Conservation (phyloP, 1,139 yeast species). For the Suhomyces bribrorum region DNA sequence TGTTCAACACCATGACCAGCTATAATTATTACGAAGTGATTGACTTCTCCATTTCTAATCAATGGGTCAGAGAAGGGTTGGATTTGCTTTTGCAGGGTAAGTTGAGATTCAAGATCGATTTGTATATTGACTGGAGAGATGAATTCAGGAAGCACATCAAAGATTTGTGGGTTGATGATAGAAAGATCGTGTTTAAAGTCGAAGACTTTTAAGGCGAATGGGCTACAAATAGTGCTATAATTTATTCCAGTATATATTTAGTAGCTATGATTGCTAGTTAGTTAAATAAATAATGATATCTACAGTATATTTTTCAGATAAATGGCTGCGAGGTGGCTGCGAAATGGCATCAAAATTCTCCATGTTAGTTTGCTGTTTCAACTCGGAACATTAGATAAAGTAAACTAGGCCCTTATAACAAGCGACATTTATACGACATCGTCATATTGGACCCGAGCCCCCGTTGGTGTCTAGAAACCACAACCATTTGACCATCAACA, state of each 20-base stretch:
- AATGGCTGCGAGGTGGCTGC: too few relatives aligned
- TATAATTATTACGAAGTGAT: slow-evolving; percentile 43
- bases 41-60: slow-evolving; percentile 25
- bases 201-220: slow-evolving; percentile 47
- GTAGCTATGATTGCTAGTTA: too few relatives aligned
- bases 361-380: too few relatives aligned
- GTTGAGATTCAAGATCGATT: slow-evolving; percentile 35
- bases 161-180: slow-evolving; percentile 33
- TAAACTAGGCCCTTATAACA: too few relatives aligned
- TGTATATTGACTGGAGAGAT: slow-evolving; percentile 42
- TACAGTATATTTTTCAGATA: too few relatives aligned
- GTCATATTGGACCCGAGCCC: not conserved
- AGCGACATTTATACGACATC: too few relatives aligned
- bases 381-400: too few relatives aligned
- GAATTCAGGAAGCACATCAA: slow-evolving; percentile 30
- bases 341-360: too few relatives aligned
- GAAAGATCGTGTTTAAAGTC: slow-evolving; percentile 37
- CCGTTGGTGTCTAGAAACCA: not conserved
- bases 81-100: slow-evolving; percentile 28
- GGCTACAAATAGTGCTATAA: too few relatives aligned
- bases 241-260: too few relatives aligned
- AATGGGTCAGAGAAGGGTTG: slow-evolving; percentile 41
- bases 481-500: not conserved
- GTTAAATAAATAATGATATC: too few relatives aligned
- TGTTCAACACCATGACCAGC: slow-evolving; percentile 25